Conservation (phyloP, 148 eudicot species). For the Beta vulgaris region DNA sequence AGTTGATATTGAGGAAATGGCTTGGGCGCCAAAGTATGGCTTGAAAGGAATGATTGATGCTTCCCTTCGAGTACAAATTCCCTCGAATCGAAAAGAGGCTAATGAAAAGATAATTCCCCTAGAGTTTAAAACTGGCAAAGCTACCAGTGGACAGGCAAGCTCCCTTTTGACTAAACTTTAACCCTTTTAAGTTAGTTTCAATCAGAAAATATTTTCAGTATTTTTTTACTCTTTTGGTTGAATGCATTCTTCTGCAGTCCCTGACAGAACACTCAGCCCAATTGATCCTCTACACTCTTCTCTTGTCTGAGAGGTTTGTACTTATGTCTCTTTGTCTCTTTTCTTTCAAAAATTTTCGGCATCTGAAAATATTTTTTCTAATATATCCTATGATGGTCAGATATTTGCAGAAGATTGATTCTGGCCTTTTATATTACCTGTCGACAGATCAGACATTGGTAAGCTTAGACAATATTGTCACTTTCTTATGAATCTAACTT, state of each 20-base stretch:
- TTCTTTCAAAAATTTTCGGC: not conserved
- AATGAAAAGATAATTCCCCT: conserved; percentile 77
- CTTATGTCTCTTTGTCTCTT: conserved; percentile 3
- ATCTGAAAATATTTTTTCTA: conserved; percentile 12
- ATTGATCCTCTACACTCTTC: conserved; percentile 88
- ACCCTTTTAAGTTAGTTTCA: not conserved
- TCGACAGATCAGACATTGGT: conserved; percentile 89
- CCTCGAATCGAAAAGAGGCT: conserved; percentile 32
- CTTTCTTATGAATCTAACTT: not conserved
- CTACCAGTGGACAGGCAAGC: conserved; percentile 85
- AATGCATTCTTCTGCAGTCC: conserved; percentile 49
- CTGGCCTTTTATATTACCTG: conserved; percentile 88
- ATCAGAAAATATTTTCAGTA: not conserved
- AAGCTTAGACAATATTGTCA: conserved; percentile 21
- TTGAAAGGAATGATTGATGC: conserved; percentile 98
- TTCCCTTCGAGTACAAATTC: conserved; percentile 56
- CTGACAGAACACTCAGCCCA: conserved; percentile 93
- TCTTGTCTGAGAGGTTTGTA: conserved; percentile 90
- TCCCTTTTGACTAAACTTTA: not conserved
- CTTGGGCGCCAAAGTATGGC: conserved; percentile 98
- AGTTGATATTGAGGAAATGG: conserved; percentile 97
- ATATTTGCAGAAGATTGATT: conserved; percentile 65
- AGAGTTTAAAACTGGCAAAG: conserved; percentile 97
- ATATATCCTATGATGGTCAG: conserved; percentile 34
- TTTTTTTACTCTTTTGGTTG: conserved; percentile 13